phyloP scores from a whole-genome alignment of 805 yeast species.

The Kazachstania taianensis region DNA sequence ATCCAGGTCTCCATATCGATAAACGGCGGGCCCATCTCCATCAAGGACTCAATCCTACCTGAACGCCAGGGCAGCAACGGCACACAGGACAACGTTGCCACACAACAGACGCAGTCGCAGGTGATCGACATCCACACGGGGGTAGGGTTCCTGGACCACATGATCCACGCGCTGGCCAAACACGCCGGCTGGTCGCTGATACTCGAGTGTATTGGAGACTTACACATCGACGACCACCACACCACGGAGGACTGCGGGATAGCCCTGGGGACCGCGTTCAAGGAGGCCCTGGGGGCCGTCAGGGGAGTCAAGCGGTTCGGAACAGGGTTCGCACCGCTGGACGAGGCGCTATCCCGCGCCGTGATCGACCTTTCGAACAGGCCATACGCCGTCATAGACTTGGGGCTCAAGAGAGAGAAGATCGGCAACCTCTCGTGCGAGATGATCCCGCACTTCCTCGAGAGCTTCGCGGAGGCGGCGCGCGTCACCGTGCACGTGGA shows the following conservation, averaged over 20 bases:
- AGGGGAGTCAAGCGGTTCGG: slow-evolving; percentile 92
- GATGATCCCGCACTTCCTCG: slow-evolving; percentile 96
- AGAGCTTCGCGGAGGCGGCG: slow-evolving; percentile 89
- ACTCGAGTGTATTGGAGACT: slow-evolving; percentile 85
- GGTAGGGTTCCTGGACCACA: slow-evolving; percentile 90
- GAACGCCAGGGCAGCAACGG: no score
- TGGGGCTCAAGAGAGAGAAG: slow-evolving; percentile 85
- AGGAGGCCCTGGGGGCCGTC: slow-evolving; percentile 79
- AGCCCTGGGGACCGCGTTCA: slow-evolving; percentile 82
- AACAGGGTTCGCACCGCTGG: slow-evolving; percentile 86
- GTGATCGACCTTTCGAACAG: slow-evolving; percentile 93
- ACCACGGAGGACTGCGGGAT: slow-evolving; percentile 93
- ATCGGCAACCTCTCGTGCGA: slow-evolving; percentile 88
- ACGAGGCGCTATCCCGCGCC: slow-evolving; percentile 90
- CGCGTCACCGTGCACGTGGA: slow-evolving; percentile 89
- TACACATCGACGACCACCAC: slow-evolving; percentile 96
- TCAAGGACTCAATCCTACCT: slow-evolving; percentile 49
- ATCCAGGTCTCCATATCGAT: slow-evolving; percentile 76
- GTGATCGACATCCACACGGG: slow-evolving; percentile 79
- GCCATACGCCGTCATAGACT: slow-evolving; percentile 82
- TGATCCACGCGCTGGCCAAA: slow-evolving; percentile 94
- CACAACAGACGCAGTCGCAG: slow-evolving; percentile 63
- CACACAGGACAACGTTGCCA: slow-evolving; percentile 43
- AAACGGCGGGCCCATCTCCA: slow-evolving; percentile 71
- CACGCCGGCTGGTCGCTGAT: slow-evolving; percentile 93